Conservation (phyloP, 192 early-diverging fungal genomes). For the Dissophora globulifera region DNA sequence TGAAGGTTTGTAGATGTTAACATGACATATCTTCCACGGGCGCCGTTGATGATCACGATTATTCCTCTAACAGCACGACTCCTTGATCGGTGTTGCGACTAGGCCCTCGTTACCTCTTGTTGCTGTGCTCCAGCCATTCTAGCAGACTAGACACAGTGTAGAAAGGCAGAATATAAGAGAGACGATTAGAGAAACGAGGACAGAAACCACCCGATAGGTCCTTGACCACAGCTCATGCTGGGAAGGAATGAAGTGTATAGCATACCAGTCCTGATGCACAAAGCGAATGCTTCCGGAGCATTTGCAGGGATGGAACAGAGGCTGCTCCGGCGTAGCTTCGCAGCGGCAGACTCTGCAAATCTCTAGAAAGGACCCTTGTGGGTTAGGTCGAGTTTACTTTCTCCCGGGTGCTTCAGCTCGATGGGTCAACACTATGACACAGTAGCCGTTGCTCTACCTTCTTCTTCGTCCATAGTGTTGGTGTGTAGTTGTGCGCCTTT, state of each 20-base stretch:
- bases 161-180: neutral
- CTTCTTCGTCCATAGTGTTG: conserved; percentile 31
- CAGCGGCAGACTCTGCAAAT: conserved; percentile 87
- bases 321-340: conserved; percentile 81
- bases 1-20: too few species aligned
- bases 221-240: too few species aligned
- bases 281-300: conserved; percentile 94
- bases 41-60: too few species aligned
- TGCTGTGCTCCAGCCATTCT: conserved; percentile 87
- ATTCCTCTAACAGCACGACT: too few species aligned
- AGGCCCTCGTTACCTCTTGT: conserved; percentile 67
- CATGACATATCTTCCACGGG: too few species aligned
- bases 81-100: too few species aligned
- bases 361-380: conserved; percentile 30
- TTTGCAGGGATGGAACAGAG: conserved; percentile 93
- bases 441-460: too few species aligned
- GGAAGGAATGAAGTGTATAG: too few species aligned
- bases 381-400: neutral
- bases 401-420: too few species aligned
- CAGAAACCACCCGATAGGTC: too few species aligned
- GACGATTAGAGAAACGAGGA: too few species aligned
- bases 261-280: conserved; percentile 94
- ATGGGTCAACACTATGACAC: too few species aligned
- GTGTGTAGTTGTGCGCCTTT: neutral
- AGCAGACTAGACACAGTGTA: conserved; percentile 61